phyloP scores from a whole-genome alignment of 1,284 basidiomycete species.

The Volvariella volvacea region DNA sequence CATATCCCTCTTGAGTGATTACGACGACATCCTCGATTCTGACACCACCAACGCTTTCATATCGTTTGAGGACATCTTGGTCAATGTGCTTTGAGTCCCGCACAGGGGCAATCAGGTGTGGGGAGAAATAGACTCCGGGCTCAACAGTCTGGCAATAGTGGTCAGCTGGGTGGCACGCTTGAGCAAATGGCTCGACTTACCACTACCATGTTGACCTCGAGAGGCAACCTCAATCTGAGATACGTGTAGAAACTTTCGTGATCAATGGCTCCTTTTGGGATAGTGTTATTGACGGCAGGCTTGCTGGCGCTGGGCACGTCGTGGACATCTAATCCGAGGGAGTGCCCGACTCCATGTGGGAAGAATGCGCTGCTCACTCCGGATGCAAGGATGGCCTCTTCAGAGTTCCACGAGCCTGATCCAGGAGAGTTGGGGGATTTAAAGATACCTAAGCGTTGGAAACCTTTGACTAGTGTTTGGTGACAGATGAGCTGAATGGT shows the following conservation, averaged over 20 bases:
- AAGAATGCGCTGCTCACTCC: constrained; percentile 82
- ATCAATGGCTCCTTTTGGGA: constrained; percentile 36
- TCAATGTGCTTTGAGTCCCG: constrained; percentile 68
- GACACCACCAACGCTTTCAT: constrained; percentile 80
- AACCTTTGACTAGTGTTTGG: constrained; percentile 67
- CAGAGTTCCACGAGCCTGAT: constrained; percentile 49
- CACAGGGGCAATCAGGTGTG: constrained; percentile 66
- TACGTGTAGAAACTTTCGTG: constrained; percentile 70
- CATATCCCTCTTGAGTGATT: constrained; percentile 58
- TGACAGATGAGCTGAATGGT: constrained; percentile 78
- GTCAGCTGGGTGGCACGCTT: background rate
- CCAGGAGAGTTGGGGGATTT: constrained; percentile 41
- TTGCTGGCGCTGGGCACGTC: constrained; percentile 75
- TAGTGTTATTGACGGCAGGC: constrained; percentile 46
- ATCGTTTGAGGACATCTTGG: constrained; percentile 61
- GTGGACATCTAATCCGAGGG: constrained; percentile 85
- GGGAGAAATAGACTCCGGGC: constrained; percentile 84
- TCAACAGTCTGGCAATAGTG: constrained; percentile 61
- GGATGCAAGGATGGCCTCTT: constrained; percentile 65
- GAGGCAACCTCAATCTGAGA: constrained; percentile 65
- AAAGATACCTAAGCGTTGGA: constrained; percentile 84
- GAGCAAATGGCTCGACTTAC: constrained; percentile 35
- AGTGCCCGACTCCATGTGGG: constrained; percentile 88
- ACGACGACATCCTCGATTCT: constrained; percentile 86
- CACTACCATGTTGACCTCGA: constrained; percentile 78